phyloP scores from a whole-genome alignment of 169 alveolate species.

The Plasmodium coatneyi region DNA sequence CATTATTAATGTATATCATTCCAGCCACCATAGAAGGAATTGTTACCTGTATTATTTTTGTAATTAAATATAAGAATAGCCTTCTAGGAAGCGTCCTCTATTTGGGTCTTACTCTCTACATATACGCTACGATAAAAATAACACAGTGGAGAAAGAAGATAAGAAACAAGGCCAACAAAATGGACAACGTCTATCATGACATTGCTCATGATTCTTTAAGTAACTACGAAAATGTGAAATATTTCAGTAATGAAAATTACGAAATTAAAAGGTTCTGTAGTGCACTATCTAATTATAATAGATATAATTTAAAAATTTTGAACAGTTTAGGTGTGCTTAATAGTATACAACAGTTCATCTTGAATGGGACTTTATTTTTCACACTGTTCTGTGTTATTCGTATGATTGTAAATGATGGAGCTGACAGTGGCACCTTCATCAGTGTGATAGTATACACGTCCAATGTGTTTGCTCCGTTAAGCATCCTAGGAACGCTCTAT shows the following conservation, averaged over 20 bases:
- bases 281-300: slow-evolving; percentile 78
- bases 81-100: slow-evolving; percentile 35
- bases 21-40: slow-evolving; percentile 72
- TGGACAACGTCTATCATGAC: slow-evolving; percentile 84
- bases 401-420: slow-evolving; percentile 61
- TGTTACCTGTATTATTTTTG: slow-evolving; percentile 56
- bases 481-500: slow-evolving; percentile 82
- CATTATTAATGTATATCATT: slow-evolving; percentile 48
- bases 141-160: slow-evolving; percentile 83
- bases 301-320: slow-evolving; percentile 76
- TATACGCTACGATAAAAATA: slow-evolving; percentile 75
- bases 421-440: slow-evolving; percentile 59
- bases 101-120: slow-evolving; percentile 50
- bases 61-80: slow-evolving; percentile 50
- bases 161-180: slow-evolving; percentile 77
- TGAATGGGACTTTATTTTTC: slow-evolving; percentile 48
- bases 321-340: slow-evolving; percentile 80
- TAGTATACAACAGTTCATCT: slow-evolving; percentile 77
- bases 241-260: slow-evolving; percentile 80
- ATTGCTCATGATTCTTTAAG: slow-evolving; percentile 81
- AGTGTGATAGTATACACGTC: slow-evolving; percentile 76
- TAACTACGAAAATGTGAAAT: slow-evolving; percentile 86
- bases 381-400: slow-evolving; percentile 30
- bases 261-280: slow-evolving; percentile 78
- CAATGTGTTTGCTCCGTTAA: slow-evolving; percentile 80